phyloP scores from a whole-genome alignment of 2,329 filamentous ascomycete species.

The Apiospora saccharicola region DNA sequence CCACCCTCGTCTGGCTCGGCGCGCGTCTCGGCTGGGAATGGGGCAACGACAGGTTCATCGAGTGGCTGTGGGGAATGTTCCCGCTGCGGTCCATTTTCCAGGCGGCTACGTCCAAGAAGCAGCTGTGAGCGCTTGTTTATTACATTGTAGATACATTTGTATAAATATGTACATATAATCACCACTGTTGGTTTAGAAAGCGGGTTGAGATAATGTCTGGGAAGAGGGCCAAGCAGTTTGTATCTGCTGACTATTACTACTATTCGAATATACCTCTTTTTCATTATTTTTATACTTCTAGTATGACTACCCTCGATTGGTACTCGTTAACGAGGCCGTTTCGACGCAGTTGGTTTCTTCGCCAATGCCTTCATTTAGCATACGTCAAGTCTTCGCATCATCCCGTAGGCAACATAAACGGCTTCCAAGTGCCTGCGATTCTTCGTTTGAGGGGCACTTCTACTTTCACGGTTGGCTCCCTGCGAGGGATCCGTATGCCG shows the following conservation, averaged over 20 bases:
- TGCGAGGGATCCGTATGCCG: background rate
- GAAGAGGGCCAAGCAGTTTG: background rate
- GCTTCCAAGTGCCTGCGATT: background rate
- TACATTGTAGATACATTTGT: background rate
- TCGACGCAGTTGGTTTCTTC: background rate
- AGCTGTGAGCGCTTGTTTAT: background rate
- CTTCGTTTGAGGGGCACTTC: background rate
- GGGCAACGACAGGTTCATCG: conserved; percentile 30
- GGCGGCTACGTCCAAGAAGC: conserved; percentile 7
- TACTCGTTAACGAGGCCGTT: background rate
- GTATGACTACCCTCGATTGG: background rate
- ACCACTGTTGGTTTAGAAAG: background rate
- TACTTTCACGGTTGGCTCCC: background rate
- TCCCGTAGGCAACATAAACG: background rate
- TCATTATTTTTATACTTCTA: background rate
- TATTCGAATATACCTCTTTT: background rate
- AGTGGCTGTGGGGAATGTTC: conserved; percentile 23
- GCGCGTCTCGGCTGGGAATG: conserved; percentile 26
- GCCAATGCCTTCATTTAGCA: background rate
- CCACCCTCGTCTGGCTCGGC: conserved; percentile 27
- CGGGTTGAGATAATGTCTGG: background rate
- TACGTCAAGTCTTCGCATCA: background rate
- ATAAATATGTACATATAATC: background rate
- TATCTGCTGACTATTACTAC: background rate
- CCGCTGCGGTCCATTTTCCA: conserved; percentile 25